Evolutionary conservation across 2,329 filamentous ascomycete genomes (phyloP), one percentile per base, ranked within the genome.

Genomic region (Pezicula carpinea): DNA sequence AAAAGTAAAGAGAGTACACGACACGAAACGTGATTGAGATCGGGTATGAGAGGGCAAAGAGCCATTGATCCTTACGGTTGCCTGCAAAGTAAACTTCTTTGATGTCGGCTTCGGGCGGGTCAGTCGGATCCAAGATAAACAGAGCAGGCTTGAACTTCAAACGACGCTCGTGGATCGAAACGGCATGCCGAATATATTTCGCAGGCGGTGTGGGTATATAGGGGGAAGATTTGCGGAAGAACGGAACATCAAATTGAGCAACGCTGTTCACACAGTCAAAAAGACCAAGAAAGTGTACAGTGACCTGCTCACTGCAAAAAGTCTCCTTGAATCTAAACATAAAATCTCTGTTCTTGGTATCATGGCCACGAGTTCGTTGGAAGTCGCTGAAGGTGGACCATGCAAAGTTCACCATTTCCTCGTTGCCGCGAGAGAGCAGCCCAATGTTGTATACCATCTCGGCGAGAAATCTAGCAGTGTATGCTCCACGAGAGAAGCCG

Each of bases 371-470:
- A 68, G 8, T 73, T 67, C 6, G 77, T 59, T 88, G 83, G 83
- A 84, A 89, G 60, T 83, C 80, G 6, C 83, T 77, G 58, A 89
- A 90, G 0, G 85, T 83, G 62, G 87, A 90, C 87, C 88, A 93
- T 0, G 87, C 88, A 62, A 95, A 95, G 4, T 77, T 74, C 43
- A 89, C 82, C 82, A 93, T 85, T 56, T 93, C 89, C 60, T 95
- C 89, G 57, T 95, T 95, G 6, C 88, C 89, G 47, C 87, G 83
- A 7, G 83, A 85, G 13, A 95, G 72, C 0, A 95, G 72, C 1
- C 89, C 89, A 46, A 93, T 82, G 55, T 87, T 83, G 59, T 93
- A 87, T 6, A 93, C 74, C 88, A 92, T 92, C 60, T 93, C 87
- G 0, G 88, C 87, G 1, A 89, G 68, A 58, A 89, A 89, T 3